Evolutionary conservation across 192 early-diverging fungal species (phyloP).

Genomic region (Podila epigama): DNA sequence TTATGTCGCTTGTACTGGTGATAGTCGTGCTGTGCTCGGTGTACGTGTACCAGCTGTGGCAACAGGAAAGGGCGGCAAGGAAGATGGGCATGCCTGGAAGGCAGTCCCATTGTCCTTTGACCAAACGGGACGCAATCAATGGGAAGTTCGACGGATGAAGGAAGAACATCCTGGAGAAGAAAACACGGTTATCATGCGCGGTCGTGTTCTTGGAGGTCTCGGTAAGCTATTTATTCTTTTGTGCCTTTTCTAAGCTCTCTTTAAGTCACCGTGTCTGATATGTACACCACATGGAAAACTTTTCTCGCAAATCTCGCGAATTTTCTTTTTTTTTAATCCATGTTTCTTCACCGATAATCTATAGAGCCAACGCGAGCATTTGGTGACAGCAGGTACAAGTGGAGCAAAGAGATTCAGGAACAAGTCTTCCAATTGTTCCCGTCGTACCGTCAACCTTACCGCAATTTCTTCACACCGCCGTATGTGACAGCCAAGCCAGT

Average conservation of each 20-base stretch:
- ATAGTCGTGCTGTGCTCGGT: constrained; percentile 60
- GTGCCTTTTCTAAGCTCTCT: too few relatives aligned
- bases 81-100: constrained; percentile 50
- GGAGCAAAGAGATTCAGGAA: constrained; percentile 42
- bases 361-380: constrained; percentile 66
- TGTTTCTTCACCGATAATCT: neutral
- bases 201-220: constrained; percentile 68
- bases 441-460: constrained; percentile 43
- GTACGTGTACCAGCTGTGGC: constrained; percentile 21
- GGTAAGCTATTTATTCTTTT: too few relatives aligned
- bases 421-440: constrained; percentile 45
- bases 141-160: constrained; percentile 60
- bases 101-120: constrained; percentile 68
- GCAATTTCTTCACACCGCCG: constrained; percentile 67
- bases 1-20: constrained; percentile 62
- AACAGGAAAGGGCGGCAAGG: constrained; percentile 2
- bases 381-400: constrained; percentile 68
- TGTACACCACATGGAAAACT: neutral
- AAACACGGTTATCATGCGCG: constrained; percentile 58
- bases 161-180: constrained; percentile 82
- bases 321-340: neutral
- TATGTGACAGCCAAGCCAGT: constrained; percentile 85
- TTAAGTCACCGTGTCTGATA: too few relatives aligned
- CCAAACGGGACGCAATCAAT: constrained; percentile 65
- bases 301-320: neutral